Evolutionary conservation across 257 asterid species (phyloP).

Genomic region (Nicotiana tomentosiformis): DNA sequence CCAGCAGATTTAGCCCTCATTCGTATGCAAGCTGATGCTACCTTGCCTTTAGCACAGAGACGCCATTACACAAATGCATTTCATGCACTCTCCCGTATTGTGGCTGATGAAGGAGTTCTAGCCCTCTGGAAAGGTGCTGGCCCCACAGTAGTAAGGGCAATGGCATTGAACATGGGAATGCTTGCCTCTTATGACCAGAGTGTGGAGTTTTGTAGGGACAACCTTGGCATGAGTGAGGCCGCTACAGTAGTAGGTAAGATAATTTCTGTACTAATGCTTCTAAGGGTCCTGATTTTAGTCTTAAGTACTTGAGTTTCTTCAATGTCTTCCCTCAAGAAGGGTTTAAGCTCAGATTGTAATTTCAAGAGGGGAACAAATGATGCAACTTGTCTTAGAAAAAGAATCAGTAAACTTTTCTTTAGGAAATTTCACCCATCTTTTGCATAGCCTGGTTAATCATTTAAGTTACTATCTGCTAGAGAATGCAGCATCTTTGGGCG

Average conservation of each 20-base stretch:
- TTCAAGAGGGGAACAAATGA: not conserved
- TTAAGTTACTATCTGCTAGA: not conserved
- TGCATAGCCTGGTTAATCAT: not conserved
- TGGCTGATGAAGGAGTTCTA: slow-evolving; percentile 74
- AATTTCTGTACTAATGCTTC: not conserved
- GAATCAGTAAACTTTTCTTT: not conserved
- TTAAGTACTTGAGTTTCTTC: not conserved
- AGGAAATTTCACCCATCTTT: not conserved
- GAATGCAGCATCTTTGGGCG: not conserved
- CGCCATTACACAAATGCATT: slow-evolving; percentile 83
- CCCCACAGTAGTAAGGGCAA: slow-evolving; percentile 97
- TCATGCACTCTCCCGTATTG: slow-evolving; percentile 76
- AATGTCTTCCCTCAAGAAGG: not conserved
- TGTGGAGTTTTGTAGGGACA: slow-evolving; percentile 68
- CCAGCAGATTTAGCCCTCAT: slow-evolving; percentile 97
- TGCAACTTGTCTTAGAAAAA: not conserved
- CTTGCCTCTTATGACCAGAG: slow-evolving; percentile 95
- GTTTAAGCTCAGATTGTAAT: not conserved
- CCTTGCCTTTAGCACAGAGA: slow-evolving; percentile 76
- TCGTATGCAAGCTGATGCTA: slow-evolving; percentile 99
- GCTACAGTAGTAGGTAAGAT: slow-evolving; percentile 70
- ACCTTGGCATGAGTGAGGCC: slow-evolving; percentile 68
- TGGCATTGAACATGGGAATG: slow-evolving; percentile 99
- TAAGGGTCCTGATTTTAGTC: not conserved
- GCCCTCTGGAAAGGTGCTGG: slow-evolving; percentile 99